phyloP scores from a whole-genome alignment of 1,284 basidiomycete species.

The Tetrapyrgos nigripes region DNA sequence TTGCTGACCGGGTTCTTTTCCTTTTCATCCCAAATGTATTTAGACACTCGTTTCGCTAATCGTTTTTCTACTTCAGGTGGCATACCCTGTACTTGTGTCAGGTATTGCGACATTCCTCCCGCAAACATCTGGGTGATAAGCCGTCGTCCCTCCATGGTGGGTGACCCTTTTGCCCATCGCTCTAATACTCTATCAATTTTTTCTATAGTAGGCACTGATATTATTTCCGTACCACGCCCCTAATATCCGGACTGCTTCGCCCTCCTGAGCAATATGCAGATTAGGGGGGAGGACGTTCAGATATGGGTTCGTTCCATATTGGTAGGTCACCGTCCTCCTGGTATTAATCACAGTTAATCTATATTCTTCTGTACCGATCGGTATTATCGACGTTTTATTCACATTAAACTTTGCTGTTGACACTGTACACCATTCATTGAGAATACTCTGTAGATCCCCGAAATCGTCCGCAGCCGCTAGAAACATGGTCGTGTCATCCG shows the following conservation, averaged over 20 bases:
- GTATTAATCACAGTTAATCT: constrained; percentile 6
- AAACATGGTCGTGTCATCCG: constrained; percentile 37
- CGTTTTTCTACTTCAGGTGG: too few relatives aligned
- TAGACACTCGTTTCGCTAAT: too few relatives aligned
- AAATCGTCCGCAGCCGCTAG: constrained; percentile 25
- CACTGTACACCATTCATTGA: constrained; percentile 35
- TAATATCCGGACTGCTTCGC: neutral
- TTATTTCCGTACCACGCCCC: constrained; percentile 11
- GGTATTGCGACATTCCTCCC: constrained; percentile 25
- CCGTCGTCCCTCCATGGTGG: constrained; percentile 24
- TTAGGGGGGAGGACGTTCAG: constrained; percentile 1
- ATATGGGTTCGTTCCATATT: constrained; percentile 16
- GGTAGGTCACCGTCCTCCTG: constrained; percentile 22
- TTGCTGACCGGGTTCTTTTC: too few relatives aligned
- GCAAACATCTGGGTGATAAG: too few relatives aligned
- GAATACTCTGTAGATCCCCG: too few relatives aligned
- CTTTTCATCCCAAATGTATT: too few relatives aligned
- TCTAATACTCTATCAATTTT: constrained; percentile 15
- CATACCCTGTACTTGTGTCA: constrained; percentile 28
- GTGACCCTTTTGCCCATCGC: constrained; percentile 16
- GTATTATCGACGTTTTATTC: constrained; percentile 41
- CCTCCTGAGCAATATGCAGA: too few relatives aligned
- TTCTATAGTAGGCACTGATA: constrained; percentile 17
- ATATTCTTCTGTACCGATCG: constrained; percentile 28
- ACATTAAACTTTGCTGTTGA: constrained; percentile 41